Conservation (phyloP, 2,329 filamentous ascomycete species). For the Parastagonospora nodorum region DNA sequence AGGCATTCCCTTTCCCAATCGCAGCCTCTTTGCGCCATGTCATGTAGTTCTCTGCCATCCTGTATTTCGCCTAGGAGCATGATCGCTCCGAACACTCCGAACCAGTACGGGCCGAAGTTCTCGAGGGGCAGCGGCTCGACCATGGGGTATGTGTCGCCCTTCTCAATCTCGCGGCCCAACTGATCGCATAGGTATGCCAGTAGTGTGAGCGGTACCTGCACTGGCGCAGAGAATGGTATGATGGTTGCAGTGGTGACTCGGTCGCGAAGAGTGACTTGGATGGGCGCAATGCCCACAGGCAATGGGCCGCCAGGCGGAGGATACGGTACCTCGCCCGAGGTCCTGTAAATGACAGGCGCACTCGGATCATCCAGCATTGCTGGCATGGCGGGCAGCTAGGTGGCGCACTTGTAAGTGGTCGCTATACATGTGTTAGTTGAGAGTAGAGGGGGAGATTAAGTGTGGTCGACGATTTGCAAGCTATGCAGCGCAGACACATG, state of each 20-base stretch:
- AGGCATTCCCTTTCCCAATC: constrained; percentile 84
- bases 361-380: constrained; percentile 79
- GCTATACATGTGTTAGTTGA: constrained; percentile 12
- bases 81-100: constrained; percentile 85
- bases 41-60: constrained; percentile 56
- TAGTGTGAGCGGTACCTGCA: constrained; percentile 76
- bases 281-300: constrained; percentile 70
- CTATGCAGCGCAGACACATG: background rate
- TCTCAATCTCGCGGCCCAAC: constrained; percentile 87
- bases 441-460: constrained; percentile 3
- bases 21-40: constrained; percentile 51
- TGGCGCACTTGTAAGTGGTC: background rate
- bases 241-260: constrained; percentile 82
- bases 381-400: constrained; percentile 61
- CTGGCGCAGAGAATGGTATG: constrained; percentile 77
- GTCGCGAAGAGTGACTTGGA: constrained; percentile 81
- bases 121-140: constrained; percentile 74
- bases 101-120: constrained; percentile 83
- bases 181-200: constrained; percentile 80
- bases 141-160: constrained; percentile 92
- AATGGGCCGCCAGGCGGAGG: constrained; percentile 67
- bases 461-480: constrained; percentile 1
- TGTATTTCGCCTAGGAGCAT: constrained; percentile 79
- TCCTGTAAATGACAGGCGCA: constrained; percentile 71
- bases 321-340: constrained; percentile 69